Evolutionary conservation across 257 asterid species (phyloP).

Genomic region (Handroanthus guayacan): DNA sequence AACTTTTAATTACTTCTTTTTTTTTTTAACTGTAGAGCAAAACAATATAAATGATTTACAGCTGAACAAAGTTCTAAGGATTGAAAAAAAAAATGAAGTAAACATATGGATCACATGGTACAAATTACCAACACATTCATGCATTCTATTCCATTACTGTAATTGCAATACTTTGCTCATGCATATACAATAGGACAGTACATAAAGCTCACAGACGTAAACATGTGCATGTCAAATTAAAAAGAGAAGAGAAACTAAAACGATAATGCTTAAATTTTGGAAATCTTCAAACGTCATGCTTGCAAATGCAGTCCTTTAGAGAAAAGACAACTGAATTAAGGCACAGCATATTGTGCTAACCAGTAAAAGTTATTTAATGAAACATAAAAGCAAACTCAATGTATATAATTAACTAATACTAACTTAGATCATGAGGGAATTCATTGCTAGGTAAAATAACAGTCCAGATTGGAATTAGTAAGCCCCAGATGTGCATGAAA

Average conservation of each 20-base stretch:
- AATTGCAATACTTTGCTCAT: not conserved
- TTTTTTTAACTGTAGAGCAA: not conserved
- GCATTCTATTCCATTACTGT: constrained; percentile 7
- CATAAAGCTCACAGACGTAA: not conserved
- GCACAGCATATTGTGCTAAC: constrained; percentile 1
- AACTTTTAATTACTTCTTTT: not conserved
- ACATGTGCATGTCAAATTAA: not conserved
- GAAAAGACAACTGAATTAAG: constrained; percentile 12
- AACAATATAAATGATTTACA: constrained; percentile 17
- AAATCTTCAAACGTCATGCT: not conserved
- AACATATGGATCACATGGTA: constrained; percentile 25
- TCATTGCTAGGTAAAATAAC: not conserved
- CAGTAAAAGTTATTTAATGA: not conserved
- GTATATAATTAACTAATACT: constrained; percentile 13
- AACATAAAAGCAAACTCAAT: not conserved
- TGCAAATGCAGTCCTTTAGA: constrained; percentile 16
- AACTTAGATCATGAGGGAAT: not conserved
- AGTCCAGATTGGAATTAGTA: not conserved
- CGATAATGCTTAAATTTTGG: constrained; percentile 8
- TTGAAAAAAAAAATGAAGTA: not conserved
- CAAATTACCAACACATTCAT: not conserved
- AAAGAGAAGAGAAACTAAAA: not conserved
- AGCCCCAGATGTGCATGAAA: constrained; percentile 17
- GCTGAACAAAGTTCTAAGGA: not conserved
- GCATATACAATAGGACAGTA: constrained; percentile 16